A percentile compares a stretch with the other conserved stretches of the same genome.
Evolutionary conservation across 305 asterid species (phyloP).

Genomic region (Fraxinus angustifolia): DNA sequence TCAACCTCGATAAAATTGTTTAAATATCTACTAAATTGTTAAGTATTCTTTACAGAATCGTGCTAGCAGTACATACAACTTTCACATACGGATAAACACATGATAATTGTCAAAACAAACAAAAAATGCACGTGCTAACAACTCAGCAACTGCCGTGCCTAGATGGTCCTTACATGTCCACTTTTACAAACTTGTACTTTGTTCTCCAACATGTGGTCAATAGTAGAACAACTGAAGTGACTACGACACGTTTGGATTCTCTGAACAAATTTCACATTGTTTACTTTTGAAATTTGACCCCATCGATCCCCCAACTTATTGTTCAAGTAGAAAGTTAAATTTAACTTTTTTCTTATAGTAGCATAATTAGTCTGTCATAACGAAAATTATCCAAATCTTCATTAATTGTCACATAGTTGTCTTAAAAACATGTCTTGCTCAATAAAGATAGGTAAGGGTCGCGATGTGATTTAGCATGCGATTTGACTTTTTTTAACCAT

Average conservation of each 20-base stretch:
- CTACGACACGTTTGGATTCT: neutral
- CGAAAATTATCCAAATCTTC: neutral
- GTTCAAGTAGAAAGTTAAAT: neutral
- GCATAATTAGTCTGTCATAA: neutral
- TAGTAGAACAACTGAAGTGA: neutral
- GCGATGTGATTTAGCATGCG: neutral
- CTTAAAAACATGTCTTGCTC: neutral
- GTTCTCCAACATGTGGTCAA: neutral
- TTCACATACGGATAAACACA: no score
- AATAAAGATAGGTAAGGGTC: neutral
- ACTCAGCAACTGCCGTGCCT: no score
- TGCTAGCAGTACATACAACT: no score
- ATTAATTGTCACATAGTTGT: neutral
- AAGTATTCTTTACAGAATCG: no score
- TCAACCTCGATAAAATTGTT: neutral
- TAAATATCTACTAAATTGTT: no score
- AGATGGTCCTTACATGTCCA: neutral
- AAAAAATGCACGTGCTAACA: no score
- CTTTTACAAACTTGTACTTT: neutral
- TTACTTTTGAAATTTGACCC: neutral
- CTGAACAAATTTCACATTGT: neutral
- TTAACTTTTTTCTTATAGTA: neutral
- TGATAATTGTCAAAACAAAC: no score
- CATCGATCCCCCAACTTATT: neutral
- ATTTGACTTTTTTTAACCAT: neutral